These are phyloP conservation scores for Rhynchosporium secalis DNA, from an alignment of 2,329 filamentous ascomycete genomes.

Conservation along the genomic window DNA sequence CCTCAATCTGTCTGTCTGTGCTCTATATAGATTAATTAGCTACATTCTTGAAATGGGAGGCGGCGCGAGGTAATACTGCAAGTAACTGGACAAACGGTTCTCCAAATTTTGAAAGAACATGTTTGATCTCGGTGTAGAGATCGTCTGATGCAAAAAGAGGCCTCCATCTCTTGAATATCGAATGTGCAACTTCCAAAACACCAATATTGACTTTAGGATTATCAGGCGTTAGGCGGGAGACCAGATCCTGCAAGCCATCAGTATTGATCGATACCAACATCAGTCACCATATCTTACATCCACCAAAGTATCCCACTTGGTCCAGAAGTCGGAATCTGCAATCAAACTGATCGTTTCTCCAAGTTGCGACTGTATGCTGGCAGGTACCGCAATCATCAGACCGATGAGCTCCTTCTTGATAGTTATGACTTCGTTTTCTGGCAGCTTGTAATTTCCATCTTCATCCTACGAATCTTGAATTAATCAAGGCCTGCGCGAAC, in stretches of 20 bases:
- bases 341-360: constrained; percentile 97
- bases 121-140: constrained; percentile 92
- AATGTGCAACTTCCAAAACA: constrained; percentile 95
- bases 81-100: constrained; percentile 80
- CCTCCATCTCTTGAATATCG: constrained; percentile 94
- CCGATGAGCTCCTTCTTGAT: constrained; percentile 96
- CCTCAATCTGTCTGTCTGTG: constrained; percentile 70
- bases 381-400: constrained; percentile 89
- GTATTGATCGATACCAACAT: constrained; percentile 11
- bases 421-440: constrained; percentile 75
- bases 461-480: constrained; percentile 62
- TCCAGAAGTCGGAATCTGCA: constrained; percentile 96
- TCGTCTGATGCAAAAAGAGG: constrained; percentile 92
- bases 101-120: constrained; percentile 85
- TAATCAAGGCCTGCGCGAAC: constrained; percentile 19
- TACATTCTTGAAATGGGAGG: not conserved
- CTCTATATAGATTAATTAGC: constrained; percentile 46
- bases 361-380: constrained; percentile 86
- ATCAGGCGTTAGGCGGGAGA: constrained; percentile 78
- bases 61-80: constrained; percentile 51
- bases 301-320: constrained; percentile 93
- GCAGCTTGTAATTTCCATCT: constrained; percentile 89
- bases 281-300: constrained; percentile 53
- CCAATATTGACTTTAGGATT: constrained; percentile 88
- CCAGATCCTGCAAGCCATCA: constrained; percentile 65